Conservation (phyloP, 768 basidiomycete species). For the Vararia minispora region DNA sequence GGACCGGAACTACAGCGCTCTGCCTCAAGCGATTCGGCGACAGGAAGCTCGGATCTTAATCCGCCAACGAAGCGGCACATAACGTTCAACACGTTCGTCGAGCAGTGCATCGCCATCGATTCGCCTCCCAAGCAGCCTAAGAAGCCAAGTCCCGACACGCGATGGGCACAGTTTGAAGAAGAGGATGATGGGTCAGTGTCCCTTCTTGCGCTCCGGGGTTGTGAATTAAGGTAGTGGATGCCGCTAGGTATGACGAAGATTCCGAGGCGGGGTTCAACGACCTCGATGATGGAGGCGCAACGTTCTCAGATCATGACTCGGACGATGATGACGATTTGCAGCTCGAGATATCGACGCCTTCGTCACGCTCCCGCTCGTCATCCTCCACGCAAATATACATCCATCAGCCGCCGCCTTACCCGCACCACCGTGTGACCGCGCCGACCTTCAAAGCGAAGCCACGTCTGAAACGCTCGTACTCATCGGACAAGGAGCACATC, state of each 20-base stretch:
- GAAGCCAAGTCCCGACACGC: constrained; percentile 13
- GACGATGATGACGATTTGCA: constrained; percentile 43
- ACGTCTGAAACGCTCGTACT: constrained; percentile 21
- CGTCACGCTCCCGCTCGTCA: constrained; percentile 27
- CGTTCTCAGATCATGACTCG: constrained; percentile 20
- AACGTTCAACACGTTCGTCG: constrained; percentile 95
- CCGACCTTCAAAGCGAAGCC: constrained; percentile 16
- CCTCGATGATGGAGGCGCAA: constrained; percentile 29
- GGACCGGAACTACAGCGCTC: constrained; percentile 10
- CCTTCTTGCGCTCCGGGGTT: neutral
- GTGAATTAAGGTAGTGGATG: constrained; percentile 12
- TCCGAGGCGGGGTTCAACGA: constrained; percentile 45
- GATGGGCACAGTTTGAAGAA: constrained; percentile 14
- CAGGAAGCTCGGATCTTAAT: constrained; percentile 22
- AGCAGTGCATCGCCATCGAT: constrained; percentile 89
- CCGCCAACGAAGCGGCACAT: constrained; percentile 74
- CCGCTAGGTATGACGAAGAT: constrained; percentile 55
- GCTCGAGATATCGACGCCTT: constrained; percentile 49
- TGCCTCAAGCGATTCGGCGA: constrained; percentile 18
- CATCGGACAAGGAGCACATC: constrained; percentile 38
- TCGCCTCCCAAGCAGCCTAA: constrained; percentile 37
- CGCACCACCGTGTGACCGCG: constrained; percentile 15
- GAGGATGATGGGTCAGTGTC: constrained; percentile 50
- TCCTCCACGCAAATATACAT: constrained; percentile 30
- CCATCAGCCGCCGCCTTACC: constrained; percentile 13